A percentile compares a stretch with the other conserved stretches of the same genome.
Conservation (phyloP, 257 asterid species). For the Penstemon eatonii region DNA sequence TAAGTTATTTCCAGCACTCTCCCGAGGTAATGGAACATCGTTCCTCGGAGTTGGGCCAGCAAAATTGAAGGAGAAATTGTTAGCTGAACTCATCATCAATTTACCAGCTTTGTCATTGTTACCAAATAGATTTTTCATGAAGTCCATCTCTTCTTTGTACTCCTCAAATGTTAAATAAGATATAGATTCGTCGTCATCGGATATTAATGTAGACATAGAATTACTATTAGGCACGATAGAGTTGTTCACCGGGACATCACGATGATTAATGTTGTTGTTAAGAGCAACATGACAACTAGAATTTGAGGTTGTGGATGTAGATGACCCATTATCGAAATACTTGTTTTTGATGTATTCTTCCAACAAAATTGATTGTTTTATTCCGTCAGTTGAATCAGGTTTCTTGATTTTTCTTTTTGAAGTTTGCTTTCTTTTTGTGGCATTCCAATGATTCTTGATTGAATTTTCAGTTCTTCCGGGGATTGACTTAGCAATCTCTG, state of each 20-base stretch:
- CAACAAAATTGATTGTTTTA: slow-evolving; percentile 39
- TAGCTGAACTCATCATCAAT: background rate
- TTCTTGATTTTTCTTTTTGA: slow-evolving; percentile 47
- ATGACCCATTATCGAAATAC: slow-evolving; percentile 22
- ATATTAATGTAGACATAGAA: slow-evolving; percentile 2
- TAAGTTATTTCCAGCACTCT: background rate
- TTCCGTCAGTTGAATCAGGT: slow-evolving; percentile 23
- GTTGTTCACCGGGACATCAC: background rate
- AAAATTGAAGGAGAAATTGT: slow-evolving; percentile 1
- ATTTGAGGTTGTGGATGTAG: slow-evolving; percentile 4
- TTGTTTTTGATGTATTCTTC: slow-evolving; percentile 57
- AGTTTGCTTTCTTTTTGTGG: slow-evolving; percentile 58
- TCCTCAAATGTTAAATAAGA: slow-evolving; percentile 39
- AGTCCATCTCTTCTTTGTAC: slow-evolving; percentile 53
- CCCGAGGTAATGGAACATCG: slow-evolving; percentile 4
- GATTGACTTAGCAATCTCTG: slow-evolving; percentile 64
- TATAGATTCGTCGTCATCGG: slow-evolving; percentile 31
- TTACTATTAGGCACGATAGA: background rate
- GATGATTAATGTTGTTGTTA: too few species aligned
- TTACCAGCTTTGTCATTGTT: slow-evolving; percentile 17
- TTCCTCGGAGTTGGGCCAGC: background rate
- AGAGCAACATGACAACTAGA: background rate
- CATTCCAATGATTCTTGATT: slow-evolving; percentile 88
- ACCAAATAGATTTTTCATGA: slow-evolving; percentile 49
- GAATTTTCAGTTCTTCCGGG: slow-evolving; percentile 82